Evolutionary conservation across 139 green algal genomes (phyloP).

Genomic region (Monoraphidium neglectum): DNA sequence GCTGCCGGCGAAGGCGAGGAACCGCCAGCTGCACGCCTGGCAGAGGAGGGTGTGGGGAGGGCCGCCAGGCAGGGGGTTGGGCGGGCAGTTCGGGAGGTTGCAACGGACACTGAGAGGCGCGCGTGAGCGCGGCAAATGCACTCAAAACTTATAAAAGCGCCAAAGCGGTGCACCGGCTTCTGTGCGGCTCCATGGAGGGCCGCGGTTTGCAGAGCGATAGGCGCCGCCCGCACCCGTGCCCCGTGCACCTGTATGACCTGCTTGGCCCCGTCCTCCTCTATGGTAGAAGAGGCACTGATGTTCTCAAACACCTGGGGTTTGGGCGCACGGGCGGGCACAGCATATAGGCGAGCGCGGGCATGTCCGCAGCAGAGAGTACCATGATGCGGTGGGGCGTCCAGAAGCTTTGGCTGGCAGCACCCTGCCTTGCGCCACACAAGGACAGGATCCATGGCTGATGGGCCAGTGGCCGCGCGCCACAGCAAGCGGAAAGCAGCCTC

Average conservation of each 20-base stretch:
- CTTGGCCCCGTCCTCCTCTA: constrained; percentile 1
- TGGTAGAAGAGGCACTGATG: constrained; percentile 23
- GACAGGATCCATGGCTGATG: too few species aligned
- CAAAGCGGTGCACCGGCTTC: neutral
- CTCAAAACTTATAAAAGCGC: neutral
- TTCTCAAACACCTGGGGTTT: constrained; percentile 42
- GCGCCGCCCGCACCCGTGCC: neutral
- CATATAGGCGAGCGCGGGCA: too few species aligned
- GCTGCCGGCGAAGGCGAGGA: constrained; percentile 55
- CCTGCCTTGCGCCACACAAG: too few species aligned
- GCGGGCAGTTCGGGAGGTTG: neutral
- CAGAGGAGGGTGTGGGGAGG: neutral
- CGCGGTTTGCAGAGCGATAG: neutral
- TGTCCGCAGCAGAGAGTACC: too few species aligned
- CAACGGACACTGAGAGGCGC: neutral
- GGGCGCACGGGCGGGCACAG: too few species aligned
- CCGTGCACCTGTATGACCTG: constrained; percentile 44
- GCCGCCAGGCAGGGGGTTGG: neutral
- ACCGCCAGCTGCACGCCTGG: constrained; percentile 57
- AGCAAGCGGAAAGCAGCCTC: too few species aligned
- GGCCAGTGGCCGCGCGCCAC: too few species aligned
- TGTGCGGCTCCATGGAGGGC: neutral
- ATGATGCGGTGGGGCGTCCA: too few species aligned
- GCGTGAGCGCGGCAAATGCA: neutral
- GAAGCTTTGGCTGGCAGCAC: too few species aligned